Percentiles rank a stretch among this genome's conserved stretches.
These are phyloP conservation scores for Huntiella savannae DNA, from an alignment of 2,329 filamentous ascomycete genomes.

Conservation along the genomic window DNA sequence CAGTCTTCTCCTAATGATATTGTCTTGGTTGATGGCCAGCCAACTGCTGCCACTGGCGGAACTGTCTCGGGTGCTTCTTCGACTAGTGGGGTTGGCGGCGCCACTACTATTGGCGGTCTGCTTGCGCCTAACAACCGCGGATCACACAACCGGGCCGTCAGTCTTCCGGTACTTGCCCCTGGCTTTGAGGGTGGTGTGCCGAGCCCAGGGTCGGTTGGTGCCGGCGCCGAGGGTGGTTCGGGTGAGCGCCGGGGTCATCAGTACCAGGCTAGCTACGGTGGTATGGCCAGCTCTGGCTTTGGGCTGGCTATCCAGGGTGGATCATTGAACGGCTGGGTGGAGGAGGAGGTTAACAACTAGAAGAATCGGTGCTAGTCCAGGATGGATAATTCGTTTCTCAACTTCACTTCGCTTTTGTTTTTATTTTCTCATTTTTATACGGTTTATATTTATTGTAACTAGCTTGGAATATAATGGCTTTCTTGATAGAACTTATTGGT, in stretches of 20 bases:
- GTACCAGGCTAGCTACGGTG: slow-evolving; percentile 44
- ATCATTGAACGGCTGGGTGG: slow-evolving; percentile 43
- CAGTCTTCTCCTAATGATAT: slow-evolving; percentile 39
- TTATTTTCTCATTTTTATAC: slow-evolving; percentile 8
- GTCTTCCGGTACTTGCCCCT: slow-evolving; percentile 54
- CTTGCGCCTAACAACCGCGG: slow-evolving; percentile 48
- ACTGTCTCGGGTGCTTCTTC: slow-evolving; percentile 46
- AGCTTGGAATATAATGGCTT: not conserved
- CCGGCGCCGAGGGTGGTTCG: slow-evolving; percentile 20
- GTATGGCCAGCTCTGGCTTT: slow-evolving; percentile 35
- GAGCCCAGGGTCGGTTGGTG: slow-evolving; percentile 22
- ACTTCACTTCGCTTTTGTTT: slow-evolving; percentile 15
- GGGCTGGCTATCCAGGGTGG: slow-evolving; percentile 44
- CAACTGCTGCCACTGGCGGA: slow-evolving; percentile 44
- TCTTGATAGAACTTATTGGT: not conserved
- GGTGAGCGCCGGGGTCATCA: slow-evolving; percentile 42
- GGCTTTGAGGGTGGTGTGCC: slow-evolving; percentile 41
- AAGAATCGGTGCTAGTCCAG: not conserved
- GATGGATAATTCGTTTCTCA: slow-evolving; percentile 2
- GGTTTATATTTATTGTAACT: not conserved
- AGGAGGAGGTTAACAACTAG: slow-evolving; percentile 45
- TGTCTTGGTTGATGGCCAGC: slow-evolving; percentile 36
- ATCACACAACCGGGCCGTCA: slow-evolving; percentile 65
- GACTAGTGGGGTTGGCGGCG: slow-evolving; percentile 31
- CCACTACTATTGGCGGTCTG: slow-evolving; percentile 57